Conservation (phyloP, 2,329 filamentous ascomycete genomes). For the Aureobasidium sp. region DNA sequence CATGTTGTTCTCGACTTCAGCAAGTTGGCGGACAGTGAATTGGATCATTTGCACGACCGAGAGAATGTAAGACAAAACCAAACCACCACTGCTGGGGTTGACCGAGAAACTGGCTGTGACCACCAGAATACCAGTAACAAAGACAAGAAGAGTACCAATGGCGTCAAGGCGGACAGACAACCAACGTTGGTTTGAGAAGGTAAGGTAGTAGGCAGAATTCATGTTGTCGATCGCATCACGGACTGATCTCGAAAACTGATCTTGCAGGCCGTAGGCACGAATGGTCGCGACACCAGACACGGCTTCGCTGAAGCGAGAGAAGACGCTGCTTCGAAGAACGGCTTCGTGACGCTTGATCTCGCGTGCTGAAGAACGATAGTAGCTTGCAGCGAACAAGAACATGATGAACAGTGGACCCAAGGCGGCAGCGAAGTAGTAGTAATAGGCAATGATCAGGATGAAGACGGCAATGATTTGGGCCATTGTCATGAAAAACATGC, state of each 20-base stretch:
- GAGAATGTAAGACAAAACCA: slow-evolving; percentile 90
- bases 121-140: slow-evolving; percentile 81
- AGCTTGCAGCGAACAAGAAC: slow-evolving; percentile 75
- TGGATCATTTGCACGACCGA: slow-evolving; percentile 93
- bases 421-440: slow-evolving; percentile 76
- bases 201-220: slow-evolving; percentile 90
- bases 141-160: slow-evolving; percentile 77
- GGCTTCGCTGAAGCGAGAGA: slow-evolving; percentile 85
- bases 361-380: slow-evolving; percentile 84
- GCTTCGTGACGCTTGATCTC: slow-evolving; percentile 94
- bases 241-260: slow-evolving; percentile 65
- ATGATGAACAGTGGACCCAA: slow-evolving; percentile 63
- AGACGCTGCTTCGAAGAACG: slow-evolving; percentile 77
- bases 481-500: slow-evolving; percentile 85
- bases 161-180: slow-evolving; percentile 76
- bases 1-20: slow-evolving; percentile 97
- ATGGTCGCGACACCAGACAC: slow-evolving; percentile 79
- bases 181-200: slow-evolving; percentile 94
- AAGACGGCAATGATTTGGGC: slow-evolving; percentile 79
- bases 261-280: slow-evolving; percentile 76
- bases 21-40: slow-evolving; percentile 87
- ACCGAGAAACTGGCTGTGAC: slow-evolving; percentile 86
- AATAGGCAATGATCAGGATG: slow-evolving; percentile 87
- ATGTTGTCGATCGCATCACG: slow-evolving; percentile 75
- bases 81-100: slow-evolving; percentile 72